These are phyloP conservation scores for Pythium monospermum DNA, from an alignment of 352 stramenopile species.

Conservation along the genomic window DNA sequence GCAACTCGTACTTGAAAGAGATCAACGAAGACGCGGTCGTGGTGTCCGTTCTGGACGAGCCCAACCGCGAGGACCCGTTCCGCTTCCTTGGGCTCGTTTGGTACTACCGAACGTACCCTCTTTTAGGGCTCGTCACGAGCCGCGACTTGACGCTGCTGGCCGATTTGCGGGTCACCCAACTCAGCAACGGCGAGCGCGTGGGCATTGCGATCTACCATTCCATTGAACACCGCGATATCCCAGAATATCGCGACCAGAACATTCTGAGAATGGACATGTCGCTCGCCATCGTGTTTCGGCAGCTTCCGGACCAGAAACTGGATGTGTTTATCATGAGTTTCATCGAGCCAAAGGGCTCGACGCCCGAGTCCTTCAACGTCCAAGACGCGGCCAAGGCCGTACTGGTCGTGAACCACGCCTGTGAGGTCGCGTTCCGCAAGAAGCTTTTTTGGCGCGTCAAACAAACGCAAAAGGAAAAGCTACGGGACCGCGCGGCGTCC, in stretches of 20 bases:
- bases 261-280: conserved; percentile 38
- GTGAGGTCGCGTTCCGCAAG: conserved; percentile 36
- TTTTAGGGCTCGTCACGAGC: conserved; percentile 31
- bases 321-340: conserved; percentile 44
- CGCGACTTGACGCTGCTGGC: conserved; percentile 37
- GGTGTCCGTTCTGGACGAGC: conserved; percentile 22
- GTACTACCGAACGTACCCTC: conserved; percentile 14
- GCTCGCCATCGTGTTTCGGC: conserved; percentile 32
- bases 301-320: conserved; percentile 29
- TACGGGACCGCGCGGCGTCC: not conserved
- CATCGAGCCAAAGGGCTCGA: conserved; percentile 29
- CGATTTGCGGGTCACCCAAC: not conserved
- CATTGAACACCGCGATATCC: conserved; percentile 42
- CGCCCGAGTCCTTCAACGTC: conserved; percentile 31
- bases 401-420: conserved; percentile 6
- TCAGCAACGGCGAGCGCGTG: conserved; percentile 37
- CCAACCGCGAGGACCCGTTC: conserved; percentile 28
- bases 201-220: conserved; percentile 48
- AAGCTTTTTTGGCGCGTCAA: conserved; percentile 43
- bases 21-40: conserved; percentile 27
- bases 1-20: conserved; percentile 38
- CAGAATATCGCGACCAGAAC: conserved; percentile 23
- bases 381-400: conserved; percentile 30
- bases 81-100: conserved; percentile 35
- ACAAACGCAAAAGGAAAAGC: conserved; percentile 4